Base-by-base conservation (phyloP, 805 yeast genomes). In the Ogataea salicorniae region DNA sequence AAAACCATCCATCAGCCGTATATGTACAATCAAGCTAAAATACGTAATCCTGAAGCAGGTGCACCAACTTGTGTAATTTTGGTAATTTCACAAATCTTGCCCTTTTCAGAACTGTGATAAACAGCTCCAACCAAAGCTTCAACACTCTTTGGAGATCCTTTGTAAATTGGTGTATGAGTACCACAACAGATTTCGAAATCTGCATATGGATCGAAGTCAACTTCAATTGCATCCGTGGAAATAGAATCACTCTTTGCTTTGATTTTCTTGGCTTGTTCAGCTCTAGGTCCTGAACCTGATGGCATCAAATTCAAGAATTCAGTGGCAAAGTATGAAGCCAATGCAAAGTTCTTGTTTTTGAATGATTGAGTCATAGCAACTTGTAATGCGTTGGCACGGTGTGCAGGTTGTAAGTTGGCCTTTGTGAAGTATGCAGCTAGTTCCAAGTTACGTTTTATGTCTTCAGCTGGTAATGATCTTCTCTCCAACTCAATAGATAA, bases 291-390 rank as follows among this genome's bases (percentile, higher is more conserved):
- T 16, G 79, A 64, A 16, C 97, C 97, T 16, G 79, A 64, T 1
- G 84, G 58, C 48, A 81, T 79, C 44, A 90, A 75, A 59, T 80
- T 75, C 62, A 94, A 75, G 62, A 87, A 84, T 68, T 89, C 91
- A 20, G 77, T 74, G 0, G 99, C 98, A 74, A 94, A 94, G 62
- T 81, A 83, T 6, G 96, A 81, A 1, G 99, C 97, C 50, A 85
- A 79, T 4, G 91, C 84, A 70, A 71, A 94, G 70, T 94, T 92
- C 67, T 91, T 90, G 64, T 84, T 76, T 64, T 86, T 87, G 77
- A 87, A 90, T 37, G 94, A 81, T 72, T 88, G 95, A 40, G 86
- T 82, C 94, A 92, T 87, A 37, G 99, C 99, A 47, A 90, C 96
- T 66, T 89, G 95, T 59, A 90, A 75, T 13, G 98, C 96, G 61